Conservation (phyloP, 176 grass and related monocot species). For the Paspalum vaginatum region DNA sequence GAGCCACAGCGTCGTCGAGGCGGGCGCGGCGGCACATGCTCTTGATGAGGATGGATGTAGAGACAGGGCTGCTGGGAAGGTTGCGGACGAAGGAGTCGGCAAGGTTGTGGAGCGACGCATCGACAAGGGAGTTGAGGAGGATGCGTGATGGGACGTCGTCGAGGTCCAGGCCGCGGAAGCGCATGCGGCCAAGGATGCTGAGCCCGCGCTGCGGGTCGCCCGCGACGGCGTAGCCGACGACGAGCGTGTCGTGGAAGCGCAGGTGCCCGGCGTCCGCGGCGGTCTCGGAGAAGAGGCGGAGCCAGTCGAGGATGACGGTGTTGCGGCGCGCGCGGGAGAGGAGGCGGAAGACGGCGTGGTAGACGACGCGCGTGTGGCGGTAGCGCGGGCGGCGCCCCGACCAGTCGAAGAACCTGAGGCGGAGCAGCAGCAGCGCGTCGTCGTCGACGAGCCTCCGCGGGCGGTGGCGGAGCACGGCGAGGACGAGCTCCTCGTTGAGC, state of each 20-base stretch:
- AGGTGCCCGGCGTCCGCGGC: constrained; percentile 20
- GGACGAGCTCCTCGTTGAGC: constrained; percentile 63
- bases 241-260: constrained; percentile 79
- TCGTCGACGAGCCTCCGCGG: constrained; percentile 28
- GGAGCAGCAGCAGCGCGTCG: constrained; percentile 61
- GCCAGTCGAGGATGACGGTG: constrained; percentile 76
- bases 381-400: constrained; percentile 60
- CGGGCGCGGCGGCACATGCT: constrained; percentile 60
- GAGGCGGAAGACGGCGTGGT: constrained; percentile 67
- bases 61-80: constrained; percentile 34
- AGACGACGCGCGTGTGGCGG: constrained; percentile 65
- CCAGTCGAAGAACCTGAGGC: constrained; percentile 91
- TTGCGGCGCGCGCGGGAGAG: constrained; percentile 50
- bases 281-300: constrained; percentile 69
- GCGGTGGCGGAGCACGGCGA: constrained; percentile 56
- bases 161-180: constrained; percentile 71
- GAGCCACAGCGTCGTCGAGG: constrained; percentile 51
- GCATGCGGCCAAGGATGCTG: constrained; percentile 65
- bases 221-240: constrained; percentile 79
- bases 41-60: constrained; percentile 73
- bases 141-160: constrained; percentile 68
- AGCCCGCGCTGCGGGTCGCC: constrained; percentile 86
- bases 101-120: constrained; percentile 75
- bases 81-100: constrained; percentile 66
- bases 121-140: constrained; percentile 89